These are phyloP conservation scores for Syzygium syzygioides DNA, from an alignment of 441 rosid species.

Conservation along the genomic window DNA sequence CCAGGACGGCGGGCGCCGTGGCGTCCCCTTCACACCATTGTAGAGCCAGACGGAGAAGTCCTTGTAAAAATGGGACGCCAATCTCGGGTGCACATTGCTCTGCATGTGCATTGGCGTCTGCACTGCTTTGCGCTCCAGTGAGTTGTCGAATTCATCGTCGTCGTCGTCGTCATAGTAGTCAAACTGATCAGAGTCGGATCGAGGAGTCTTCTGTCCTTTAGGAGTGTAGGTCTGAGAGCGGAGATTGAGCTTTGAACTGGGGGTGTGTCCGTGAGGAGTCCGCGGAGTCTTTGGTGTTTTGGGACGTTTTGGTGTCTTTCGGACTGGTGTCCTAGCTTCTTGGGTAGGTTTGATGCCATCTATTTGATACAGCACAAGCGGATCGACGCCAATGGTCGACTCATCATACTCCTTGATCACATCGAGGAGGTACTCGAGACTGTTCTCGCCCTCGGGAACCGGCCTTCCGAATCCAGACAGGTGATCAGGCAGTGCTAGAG, in stretches of 20 bases:
- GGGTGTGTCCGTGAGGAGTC: slow-evolving; percentile 22
- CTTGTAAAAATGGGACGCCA: slow-evolving; percentile 64
- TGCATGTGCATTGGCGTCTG: slow-evolving; percentile 39
- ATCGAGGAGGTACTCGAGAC: slow-evolving; percentile 67
- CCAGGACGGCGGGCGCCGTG: slow-evolving; percentile 54
- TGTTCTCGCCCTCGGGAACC: slow-evolving; percentile 67
- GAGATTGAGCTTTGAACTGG: slow-evolving; percentile 39
- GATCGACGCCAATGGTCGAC: slow-evolving; percentile 51
- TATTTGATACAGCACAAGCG: slow-evolving; percentile 48
- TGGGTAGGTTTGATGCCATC: slow-evolving; percentile 52
- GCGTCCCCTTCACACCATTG: slow-evolving; percentile 45
- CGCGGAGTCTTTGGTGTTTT: slow-evolving; percentile 21
- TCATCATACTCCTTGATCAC: slow-evolving; percentile 69
- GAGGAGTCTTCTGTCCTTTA: slow-evolving; percentile 20
- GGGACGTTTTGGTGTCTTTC: slow-evolving; percentile 22
- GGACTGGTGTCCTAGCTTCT: slow-evolving; percentile 34
- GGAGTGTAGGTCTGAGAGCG: slow-evolving; percentile 30
- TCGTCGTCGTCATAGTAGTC: slow-evolving; percentile 26
- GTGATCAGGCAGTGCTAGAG: slow-evolving; percentile 37
- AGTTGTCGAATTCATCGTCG: slow-evolving; percentile 37
- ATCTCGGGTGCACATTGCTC: slow-evolving; percentile 36
- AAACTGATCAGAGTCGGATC: slow-evolving; percentile 14
- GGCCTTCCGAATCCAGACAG: slow-evolving; percentile 63
- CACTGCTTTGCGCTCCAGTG: slow-evolving; percentile 37
- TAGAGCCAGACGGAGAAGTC: slow-evolving; percentile 60